Evolutionary conservation across 2,329 filamentous ascomycete genomes (phyloP).

Genomic region (Akanthomyces uredinophilus): DNA sequence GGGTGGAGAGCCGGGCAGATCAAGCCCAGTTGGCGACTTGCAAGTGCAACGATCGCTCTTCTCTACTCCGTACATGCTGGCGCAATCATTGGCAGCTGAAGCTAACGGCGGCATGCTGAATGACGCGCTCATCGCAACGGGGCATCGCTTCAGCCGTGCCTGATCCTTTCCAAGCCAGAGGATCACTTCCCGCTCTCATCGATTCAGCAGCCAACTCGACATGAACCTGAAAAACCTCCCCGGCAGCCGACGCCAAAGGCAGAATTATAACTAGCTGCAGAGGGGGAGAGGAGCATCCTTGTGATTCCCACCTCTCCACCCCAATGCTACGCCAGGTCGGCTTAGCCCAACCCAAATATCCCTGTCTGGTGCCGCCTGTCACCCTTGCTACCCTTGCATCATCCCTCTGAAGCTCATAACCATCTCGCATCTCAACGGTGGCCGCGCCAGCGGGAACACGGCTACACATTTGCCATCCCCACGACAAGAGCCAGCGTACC

Average conservation of each 20-base stretch:
- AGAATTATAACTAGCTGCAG: not conserved
- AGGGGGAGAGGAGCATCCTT: constrained; percentile 3
- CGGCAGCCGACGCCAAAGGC: not conserved
- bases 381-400: constrained; percentile 15
- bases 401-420: constrained; percentile 6
- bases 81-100: not conserved
- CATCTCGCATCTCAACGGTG: constrained; percentile 15
- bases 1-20: constrained; percentile 2
- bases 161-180: not conserved
- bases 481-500: constrained; percentile 1
- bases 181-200: not conserved
- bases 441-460: constrained; percentile 13
- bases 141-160: not conserved
- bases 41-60: not conserved
- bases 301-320: constrained; percentile 12
- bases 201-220: not conserved
- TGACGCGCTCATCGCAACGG: not conserved
- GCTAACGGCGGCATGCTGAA: not conserved
- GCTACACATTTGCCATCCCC: constrained; percentile 1
- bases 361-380: constrained; percentile 14
- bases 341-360: constrained; percentile 4
- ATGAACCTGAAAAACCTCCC: not conserved
- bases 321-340: not conserved
- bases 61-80: not conserved
- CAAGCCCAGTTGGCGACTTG: not conserved